Conservation (phyloP, 164 flowering plant species). For the Stephania cephalantha region DNA sequence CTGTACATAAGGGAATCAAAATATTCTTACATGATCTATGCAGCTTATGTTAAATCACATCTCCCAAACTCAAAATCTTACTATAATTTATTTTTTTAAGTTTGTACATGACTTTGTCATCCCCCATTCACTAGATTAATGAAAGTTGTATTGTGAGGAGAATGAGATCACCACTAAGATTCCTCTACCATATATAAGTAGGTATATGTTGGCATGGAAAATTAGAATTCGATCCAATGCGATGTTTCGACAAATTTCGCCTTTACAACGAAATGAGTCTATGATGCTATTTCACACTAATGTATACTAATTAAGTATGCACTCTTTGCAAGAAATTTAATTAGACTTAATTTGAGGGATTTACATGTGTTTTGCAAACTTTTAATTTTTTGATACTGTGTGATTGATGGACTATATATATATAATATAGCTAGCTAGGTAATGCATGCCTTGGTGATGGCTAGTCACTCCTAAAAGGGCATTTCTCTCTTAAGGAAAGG, state of each 20-base stretch:
- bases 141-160: neutral
- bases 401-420: neutral
- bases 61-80: neutral
- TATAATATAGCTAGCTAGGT: too few relatives aligned
- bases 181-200: neutral
- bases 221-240: neutral
- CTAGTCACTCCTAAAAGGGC: neutral
- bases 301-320: neutral
- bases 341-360: neutral
- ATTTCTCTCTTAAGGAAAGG: neutral
- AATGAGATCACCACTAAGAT: neutral
- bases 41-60: neutral
- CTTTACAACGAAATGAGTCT: neutral
- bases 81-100: neutral
- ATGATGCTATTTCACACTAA: neutral
- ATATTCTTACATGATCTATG: conserved; percentile 6
- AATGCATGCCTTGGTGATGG: neutral
- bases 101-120: neutral
- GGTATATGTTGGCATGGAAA: neutral
- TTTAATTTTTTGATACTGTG: neutral
- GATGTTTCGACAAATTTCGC: neutral
- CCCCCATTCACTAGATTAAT: conserved; percentile 7
- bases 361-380: neutral
- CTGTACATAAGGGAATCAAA: conserved; percentile 4
- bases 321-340: neutral